A percentile compares a stretch with the other conserved stretches of the same genome.
phyloP scores from a whole-genome alignment of 225 moss, liverwort and hornwort species.

The Marchantia polymorpha region DNA sequence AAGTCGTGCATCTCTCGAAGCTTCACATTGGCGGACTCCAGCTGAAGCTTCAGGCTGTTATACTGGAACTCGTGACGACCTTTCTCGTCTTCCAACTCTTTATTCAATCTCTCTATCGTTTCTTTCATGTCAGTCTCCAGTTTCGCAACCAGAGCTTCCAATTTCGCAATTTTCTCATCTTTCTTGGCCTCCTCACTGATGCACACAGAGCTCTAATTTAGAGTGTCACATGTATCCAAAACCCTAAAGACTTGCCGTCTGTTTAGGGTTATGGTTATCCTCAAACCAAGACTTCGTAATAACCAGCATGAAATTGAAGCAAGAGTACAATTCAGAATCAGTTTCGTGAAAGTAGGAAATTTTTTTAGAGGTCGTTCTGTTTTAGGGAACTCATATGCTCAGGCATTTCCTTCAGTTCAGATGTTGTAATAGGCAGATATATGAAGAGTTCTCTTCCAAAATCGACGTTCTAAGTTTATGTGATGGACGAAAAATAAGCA shows the following conservation, averaged over 20 bases:
- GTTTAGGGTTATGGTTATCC: neutral
- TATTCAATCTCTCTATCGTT: conserved; percentile 40
- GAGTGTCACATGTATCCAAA: neutral
- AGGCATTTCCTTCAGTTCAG: too few species aligned
- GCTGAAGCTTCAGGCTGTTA: conserved; percentile 64
- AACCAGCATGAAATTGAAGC: neutral
- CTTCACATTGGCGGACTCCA: conserved; percentile 64
- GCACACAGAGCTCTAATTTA: neutral
- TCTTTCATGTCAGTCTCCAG: conserved; percentile 42
- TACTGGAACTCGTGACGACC: conserved; percentile 61
- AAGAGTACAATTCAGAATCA: too few species aligned
- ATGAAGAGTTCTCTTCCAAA: too few species aligned
- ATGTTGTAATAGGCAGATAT: too few species aligned
- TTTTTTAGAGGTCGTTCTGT: too few species aligned
- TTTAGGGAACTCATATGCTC: too few species aligned
- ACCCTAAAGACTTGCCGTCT: too few species aligned
- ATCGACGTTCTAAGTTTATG: too few species aligned
- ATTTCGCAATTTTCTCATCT: conserved; percentile 44
- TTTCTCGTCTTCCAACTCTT: conserved; percentile 53
- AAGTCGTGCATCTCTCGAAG: conserved; percentile 76
- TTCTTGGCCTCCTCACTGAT: conserved; percentile 66
- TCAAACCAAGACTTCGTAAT: neutral
- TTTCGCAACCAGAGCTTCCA: conserved; percentile 50
- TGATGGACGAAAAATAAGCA: too few species aligned
- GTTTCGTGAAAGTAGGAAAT: too few species aligned